Base-by-base conservation (phyloP, 108 stramenopile genomes). In the Nitzschia sp. region DNA sequence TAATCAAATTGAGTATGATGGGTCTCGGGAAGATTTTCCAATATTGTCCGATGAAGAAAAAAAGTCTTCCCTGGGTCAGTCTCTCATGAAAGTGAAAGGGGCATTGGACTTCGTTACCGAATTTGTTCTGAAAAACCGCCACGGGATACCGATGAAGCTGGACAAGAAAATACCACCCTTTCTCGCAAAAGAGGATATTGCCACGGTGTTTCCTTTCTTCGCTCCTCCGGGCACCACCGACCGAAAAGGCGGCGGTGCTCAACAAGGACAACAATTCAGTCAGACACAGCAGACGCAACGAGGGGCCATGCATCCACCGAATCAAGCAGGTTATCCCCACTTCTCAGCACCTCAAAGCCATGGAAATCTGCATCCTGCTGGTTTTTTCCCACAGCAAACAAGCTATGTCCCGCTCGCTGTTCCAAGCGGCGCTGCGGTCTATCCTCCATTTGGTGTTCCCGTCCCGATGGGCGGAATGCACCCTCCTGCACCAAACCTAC, bases 21-120 rank as follows among this genome's bases (percentile, higher is more conserved):
- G 61, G 22, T 63, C 66, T 4, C 46, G 72, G 19, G 48, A 63
- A 11, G 45, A 59, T 13, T 77, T 77, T 25, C 83, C 83, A 19
- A 32, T 21, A 23, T 56, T 85, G 34, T 79, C 80, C 2, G 83
- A 80, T 25, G 74, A 75, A 31, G 83, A 85, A 56, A 71, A 74
- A 22, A 23, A 45, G 38, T 69, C 83, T 1, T 65, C 80, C 1
- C 58, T 81, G 1, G 83, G 83, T 0, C 28, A 52, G n/a, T 71
- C 72, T 1, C 66, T 85, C 31, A n/a, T 46, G n/a, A 53, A 76
- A 62, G 68, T 85, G 6, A 72, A 78, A 17, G 71, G 62, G 17
- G 62, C 80, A 1, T 56, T 77, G 13, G 66, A 63, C 38, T 73
- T 71, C 48, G 47, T 81, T 72, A 65, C 72, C 15, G 69, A 81